Percentiles rank a stretch among this genome's conserved stretches.
These are phyloP conservation scores for Phyllosticta citribraziliensis DNA, from an alignment of 2,329 filamentous ascomycete genomes.

Conservation along the genomic window DNA sequence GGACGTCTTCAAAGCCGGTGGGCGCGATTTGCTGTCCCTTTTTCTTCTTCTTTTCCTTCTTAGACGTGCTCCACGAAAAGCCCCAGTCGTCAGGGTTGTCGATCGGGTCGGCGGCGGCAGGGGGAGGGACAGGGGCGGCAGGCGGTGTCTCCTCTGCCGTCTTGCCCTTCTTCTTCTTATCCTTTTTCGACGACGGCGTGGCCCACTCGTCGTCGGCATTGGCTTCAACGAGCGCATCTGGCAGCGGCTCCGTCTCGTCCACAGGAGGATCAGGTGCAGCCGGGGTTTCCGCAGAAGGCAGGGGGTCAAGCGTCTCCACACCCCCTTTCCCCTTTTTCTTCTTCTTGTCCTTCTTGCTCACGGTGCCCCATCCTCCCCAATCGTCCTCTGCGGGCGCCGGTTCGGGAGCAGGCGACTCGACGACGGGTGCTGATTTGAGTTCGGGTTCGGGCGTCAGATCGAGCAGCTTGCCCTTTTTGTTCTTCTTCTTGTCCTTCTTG, in stretches of 20 bases:
- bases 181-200: not conserved
- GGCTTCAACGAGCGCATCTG: constrained; percentile 9
- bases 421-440: constrained; percentile 17
- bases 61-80: constrained; percentile 17
- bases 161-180: constrained; percentile 9
- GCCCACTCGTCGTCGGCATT: constrained; percentile 1
- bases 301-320: not conserved
- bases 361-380: constrained; percentile 3
- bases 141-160: constrained; percentile 10
- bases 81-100: constrained; percentile 19
- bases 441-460: constrained; percentile 11
- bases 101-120: constrained; percentile 18
- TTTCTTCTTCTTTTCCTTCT: constrained; percentile 27
- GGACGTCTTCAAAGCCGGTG: constrained; percentile 21
- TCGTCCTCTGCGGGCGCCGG: constrained; percentile 18
- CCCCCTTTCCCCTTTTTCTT: constrained; percentile 19
- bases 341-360: constrained; percentile 15
- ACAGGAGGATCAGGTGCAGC: not conserved
- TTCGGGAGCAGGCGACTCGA: constrained; percentile 13
- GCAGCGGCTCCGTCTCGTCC: not conserved
- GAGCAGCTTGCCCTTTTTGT: constrained; percentile 36
- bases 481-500: constrained; percentile 33
- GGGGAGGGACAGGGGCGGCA: constrained; percentile 13
- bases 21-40: constrained; percentile 22
- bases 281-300: not conserved